Evolutionary conservation across 306 rosid genomes (phyloP), one percentile per base, ranked within the genome.

Genomic region (Cucurbita argyrosperma): DNA sequence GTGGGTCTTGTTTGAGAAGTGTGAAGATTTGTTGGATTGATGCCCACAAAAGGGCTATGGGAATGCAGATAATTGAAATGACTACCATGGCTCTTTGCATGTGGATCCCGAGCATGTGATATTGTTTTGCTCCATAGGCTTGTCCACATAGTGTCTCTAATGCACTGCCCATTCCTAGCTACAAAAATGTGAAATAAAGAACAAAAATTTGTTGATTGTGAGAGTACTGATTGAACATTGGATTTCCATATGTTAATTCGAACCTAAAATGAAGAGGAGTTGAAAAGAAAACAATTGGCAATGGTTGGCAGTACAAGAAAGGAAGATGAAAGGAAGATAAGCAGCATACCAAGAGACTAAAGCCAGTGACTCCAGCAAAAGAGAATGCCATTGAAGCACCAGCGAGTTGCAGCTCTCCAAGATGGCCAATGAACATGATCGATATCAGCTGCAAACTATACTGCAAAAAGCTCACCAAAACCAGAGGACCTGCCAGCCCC

Each of bases 151-250:
- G 71, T 14, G 88, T 84, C 16, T 84, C 85, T 42, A 84, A 74
- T 65, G 85, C 85, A n/a, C 83, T 84, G 13, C 74, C 81, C 87
- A 84, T 78, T 78, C 87, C 87, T 39, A 78, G 23, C 84, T 83
- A 37, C 76, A 62, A 5, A 72, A 35, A 7, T 4, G 1, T 0
- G 21, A 15, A 5, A 52, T 30, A 16, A 16, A 52, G 19, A 16
- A 52, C 18, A 11, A 47, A 47, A 42, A 7, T 42, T 42, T 47
- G 52, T 0, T 5, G 52, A 4, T 12, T 12, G 54, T 13, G n/a
- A 50, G n/a, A 5, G 5, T 39, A 30, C 0, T 39, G 49, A 45
- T 45, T 45, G 49, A 45, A 10, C 42, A 39, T 39, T 39, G 42
- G 42, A 39, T 30, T 30, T 30, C 35, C 35, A 30, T 30, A 3